A percentile compares a stretch with the other conserved stretches of the same genome.
phyloP scores from a whole-genome alignment of 1,284 basidiomycete genomes.

The Marasmius oreades region DNA sequence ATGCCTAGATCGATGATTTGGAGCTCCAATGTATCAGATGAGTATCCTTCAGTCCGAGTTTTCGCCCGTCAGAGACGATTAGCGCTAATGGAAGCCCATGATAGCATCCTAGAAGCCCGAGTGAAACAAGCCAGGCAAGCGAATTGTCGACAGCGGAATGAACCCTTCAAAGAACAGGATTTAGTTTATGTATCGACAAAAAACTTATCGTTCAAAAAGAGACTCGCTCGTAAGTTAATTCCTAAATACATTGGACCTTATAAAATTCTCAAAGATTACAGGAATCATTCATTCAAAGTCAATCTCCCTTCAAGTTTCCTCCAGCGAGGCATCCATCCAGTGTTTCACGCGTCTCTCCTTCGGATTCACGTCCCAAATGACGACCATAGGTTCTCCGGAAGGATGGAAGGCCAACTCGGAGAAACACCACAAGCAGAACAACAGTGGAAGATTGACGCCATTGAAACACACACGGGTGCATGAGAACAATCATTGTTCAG shows the following conservation, averaged over 20 bases:
- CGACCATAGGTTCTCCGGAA: conserved; percentile 21
- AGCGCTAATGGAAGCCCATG: conserved; percentile 20
- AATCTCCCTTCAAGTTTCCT: conserved; percentile 21
- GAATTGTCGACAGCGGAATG: conserved; percentile 16
- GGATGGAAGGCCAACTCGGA: too few relatives aligned
- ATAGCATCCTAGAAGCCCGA: conserved; percentile 24
- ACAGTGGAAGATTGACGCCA: conserved; percentile 19
- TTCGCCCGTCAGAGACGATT: conserved; percentile 20
- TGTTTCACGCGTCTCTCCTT: conserved; percentile 25
- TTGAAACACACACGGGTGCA: conserved; percentile 18
- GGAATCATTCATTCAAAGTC: conserved; percentile 21
- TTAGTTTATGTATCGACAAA: conserved; percentile 27
- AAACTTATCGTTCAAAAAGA: conserved; percentile 25
- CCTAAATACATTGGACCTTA: conserved; percentile 31
- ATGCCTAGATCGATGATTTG: conserved; percentile 24
- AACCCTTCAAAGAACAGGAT: conserved; percentile 21
- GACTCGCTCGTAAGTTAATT: conserved; percentile 20
- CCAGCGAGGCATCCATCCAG: conserved; percentile 21
- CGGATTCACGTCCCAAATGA: conserved; percentile 25
- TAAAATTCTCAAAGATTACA: conserved; percentile 19
- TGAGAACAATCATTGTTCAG: conserved; percentile 16
- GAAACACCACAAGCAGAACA: conserved; percentile 2
- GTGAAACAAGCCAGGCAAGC: conserved; percentile 25
- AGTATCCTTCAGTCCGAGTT: conserved; percentile 20
- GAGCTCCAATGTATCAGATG: conserved; percentile 10